A percentile compares a stretch with the other conserved stretches of the same genome.
Evolutionary conservation across 768 basidiomycete species (phyloP).

Genomic region (Stropharia rugosoannulata): DNA sequence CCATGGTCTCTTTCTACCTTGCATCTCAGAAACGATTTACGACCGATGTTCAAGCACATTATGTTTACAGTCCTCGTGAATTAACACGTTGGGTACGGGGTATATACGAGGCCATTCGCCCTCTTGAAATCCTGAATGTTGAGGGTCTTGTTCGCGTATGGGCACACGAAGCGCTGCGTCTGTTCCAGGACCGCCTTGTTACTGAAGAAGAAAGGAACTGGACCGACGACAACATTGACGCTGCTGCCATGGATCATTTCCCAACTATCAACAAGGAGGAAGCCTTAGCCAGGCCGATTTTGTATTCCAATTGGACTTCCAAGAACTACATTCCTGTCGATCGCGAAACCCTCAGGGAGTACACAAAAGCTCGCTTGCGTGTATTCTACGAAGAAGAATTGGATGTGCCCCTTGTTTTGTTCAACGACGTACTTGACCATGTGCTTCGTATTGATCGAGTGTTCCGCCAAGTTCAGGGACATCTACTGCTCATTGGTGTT

Average conservation of each 20-base stretch:
- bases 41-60: constrained; percentile 96
- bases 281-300: constrained; percentile 83
- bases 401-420: constrained; percentile 95
- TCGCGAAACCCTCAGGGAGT: constrained; percentile 89
- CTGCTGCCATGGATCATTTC: constrained; percentile 85
- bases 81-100: constrained; percentile 97
- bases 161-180: constrained; percentile 95
- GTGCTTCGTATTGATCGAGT: constrained; percentile 98
- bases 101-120: constrained; percentile 94
- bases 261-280: constrained; percentile 88
- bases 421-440: constrained; percentile 98
- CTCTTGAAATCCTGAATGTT: constrained; percentile 88
- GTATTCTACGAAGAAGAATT: constrained; percentile 99
- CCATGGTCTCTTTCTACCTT: constrained; percentile 96
- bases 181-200: constrained; percentile 97
- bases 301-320: constrained; percentile 99
- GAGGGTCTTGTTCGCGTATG: constrained; percentile 96
- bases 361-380: constrained; percentile 92
- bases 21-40: constrained; percentile 95
- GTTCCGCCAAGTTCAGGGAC: constrained; percentile 97
- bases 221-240: constrained; percentile 93
- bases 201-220: constrained; percentile 89
- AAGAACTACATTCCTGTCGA: constrained; percentile 96
- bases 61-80: constrained; percentile 98
- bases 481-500: constrained; percentile 94